phyloP scores from a whole-genome alignment of 2,329 filamentous ascomycete genomes.

The Chaetomium sp. region DNA sequence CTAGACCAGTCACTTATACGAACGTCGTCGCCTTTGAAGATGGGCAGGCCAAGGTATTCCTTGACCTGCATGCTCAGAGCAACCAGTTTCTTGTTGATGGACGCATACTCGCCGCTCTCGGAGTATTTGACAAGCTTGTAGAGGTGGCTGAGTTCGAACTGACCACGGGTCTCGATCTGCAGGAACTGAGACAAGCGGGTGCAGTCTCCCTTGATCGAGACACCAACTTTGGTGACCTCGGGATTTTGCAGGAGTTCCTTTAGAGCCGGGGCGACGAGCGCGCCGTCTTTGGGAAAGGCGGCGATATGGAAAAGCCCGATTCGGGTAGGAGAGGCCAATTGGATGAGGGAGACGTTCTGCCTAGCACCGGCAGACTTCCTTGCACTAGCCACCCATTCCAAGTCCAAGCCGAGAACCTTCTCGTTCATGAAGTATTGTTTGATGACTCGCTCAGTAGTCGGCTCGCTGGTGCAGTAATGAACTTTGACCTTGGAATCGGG shows the following conservation, averaged over 20 bases:
- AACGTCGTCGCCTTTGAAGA: constrained; percentile 72
- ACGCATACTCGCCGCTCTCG: constrained; percentile 49
- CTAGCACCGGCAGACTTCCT: constrained; percentile 54
- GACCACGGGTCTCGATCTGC: constrained; percentile 62
- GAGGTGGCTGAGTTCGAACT: constrained; percentile 82
- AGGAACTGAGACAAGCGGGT: constrained; percentile 70
- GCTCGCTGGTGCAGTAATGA: constrained; percentile 73
- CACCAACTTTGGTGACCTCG: constrained; percentile 72
- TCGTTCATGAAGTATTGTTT: constrained; percentile 68
- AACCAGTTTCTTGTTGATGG: constrained; percentile 68
- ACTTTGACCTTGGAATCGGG: constrained; percentile 61
- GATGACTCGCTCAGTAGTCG: constrained; percentile 67
- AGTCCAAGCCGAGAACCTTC: constrained; percentile 79
- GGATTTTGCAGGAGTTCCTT: constrained; percentile 71
- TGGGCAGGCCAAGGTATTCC: constrained; percentile 69
- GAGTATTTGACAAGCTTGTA: constrained; percentile 75
- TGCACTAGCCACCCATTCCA: constrained; percentile 74
- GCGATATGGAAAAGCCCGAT: constrained; percentile 84
- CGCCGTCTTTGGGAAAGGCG: constrained; percentile 54
- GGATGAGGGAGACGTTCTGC: constrained; percentile 77
- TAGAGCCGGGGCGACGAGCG: constrained; percentile 71
- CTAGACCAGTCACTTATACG: constrained; percentile 75
- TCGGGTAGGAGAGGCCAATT: constrained; percentile 74
- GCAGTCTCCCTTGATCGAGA: constrained; percentile 71
- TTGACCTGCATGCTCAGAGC: constrained; percentile 69